Conservation (phyloP, 139 green algal genomes). For the Monoraphidium neglectum region DNA sequence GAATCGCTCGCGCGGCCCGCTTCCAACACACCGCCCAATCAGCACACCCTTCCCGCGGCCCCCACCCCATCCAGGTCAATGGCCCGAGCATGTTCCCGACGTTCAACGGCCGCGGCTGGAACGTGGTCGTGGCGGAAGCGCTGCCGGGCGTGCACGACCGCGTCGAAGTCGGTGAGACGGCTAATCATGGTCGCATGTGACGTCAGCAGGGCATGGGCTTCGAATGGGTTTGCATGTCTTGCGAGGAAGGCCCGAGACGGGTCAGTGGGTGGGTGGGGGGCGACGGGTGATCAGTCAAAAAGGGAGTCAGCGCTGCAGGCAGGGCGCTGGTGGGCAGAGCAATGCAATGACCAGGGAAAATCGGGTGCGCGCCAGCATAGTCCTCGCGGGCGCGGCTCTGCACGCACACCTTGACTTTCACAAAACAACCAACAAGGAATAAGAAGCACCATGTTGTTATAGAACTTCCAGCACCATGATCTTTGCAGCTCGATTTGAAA, state of each 20-base stretch:
- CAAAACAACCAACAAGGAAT: neutral
- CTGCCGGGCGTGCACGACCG: constrained; percentile 33
- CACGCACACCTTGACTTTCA: neutral
- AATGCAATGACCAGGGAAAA: too few species aligned
- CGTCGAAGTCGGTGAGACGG: constrained; percentile 25
- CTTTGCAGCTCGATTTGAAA: neutral
- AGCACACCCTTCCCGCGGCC: too few species aligned
- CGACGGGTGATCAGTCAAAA: too few species aligned
- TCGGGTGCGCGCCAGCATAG: neutral
- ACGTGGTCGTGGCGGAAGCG: constrained; percentile 48
- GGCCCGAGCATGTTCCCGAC: constrained; percentile 58
- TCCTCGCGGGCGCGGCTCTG: neutral
- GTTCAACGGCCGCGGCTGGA: constrained; percentile 39
- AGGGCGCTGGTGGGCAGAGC: neutral
- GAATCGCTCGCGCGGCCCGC: too few species aligned
- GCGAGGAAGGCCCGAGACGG: too few species aligned
- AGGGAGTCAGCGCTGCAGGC: too few species aligned
- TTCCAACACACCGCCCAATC: too few species aligned
- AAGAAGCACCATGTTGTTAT: neutral
- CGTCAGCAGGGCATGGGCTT: too few species aligned
- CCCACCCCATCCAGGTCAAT: constrained; percentile 30
- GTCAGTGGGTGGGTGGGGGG: too few species aligned
- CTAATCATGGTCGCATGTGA: neutral
- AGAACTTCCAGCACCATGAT: neutral
- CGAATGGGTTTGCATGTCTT: too few species aligned